Evolutionary conservation across 805 yeast genomes (phyloP), one percentile per base, ranked within the genome.

Genomic region (Schwanniomyces vanrijiae): DNA sequence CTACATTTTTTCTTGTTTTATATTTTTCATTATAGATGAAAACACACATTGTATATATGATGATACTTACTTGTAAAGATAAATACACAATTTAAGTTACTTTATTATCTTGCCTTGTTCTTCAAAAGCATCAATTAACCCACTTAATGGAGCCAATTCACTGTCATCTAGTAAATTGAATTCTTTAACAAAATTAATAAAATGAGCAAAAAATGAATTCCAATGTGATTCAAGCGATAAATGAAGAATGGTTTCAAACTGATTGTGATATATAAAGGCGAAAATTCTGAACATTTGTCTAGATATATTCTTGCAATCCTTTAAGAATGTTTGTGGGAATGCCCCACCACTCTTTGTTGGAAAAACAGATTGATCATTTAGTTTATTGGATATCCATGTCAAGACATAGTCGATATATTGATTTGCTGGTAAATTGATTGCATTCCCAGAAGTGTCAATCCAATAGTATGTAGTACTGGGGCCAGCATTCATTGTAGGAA

Each of bases 161-260:
- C 76, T 74, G 44, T 82, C 73, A 49, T 90, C 98, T 29, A 94
- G 75, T 53, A 94, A 77, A 44, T 81, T 84, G 65, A 89, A 94
- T 54, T 90, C 96, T 54, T 86, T 85, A 11, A 87, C 81, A 60
- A 94, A 89, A 44, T 96, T 86, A 38, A 92, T 80, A 60, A 88
- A 94, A 64, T 94, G 99, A 13, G 96, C 94, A 68, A 95, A 94
- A 57, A 91, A 88, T 3, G 98, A 91, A 66, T 94, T 94, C 96
- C 96, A 94, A 64, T 94, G 98, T 0, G 98, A 97, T 64, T 94
- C 99, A 49, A 94, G 67, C 1, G 96, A 85, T 49, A 94, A 69
- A 64, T 94, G 97, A n/a, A 92, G 83, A 20, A 92, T 80, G 61
- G 86, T 90, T 55, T 92, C 99, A 66, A 90, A 94, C 65, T 94